Conservation (phyloP, 306 rosid species). For the Dicorynia guianensis region DNA sequence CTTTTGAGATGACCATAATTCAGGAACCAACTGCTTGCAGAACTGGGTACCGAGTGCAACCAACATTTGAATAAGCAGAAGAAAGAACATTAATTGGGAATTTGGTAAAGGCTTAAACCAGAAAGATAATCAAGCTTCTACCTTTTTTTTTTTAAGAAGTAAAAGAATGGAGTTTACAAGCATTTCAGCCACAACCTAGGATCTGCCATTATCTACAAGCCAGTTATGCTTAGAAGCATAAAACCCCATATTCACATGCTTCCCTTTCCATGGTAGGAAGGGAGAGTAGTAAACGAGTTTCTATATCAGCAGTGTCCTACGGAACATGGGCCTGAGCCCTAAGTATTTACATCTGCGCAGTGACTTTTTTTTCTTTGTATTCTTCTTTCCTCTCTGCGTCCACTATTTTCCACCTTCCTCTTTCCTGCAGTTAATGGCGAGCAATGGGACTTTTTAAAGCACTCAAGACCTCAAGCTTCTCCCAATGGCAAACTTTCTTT, state of each 20-base stretch:
- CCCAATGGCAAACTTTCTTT: conserved; percentile 59
- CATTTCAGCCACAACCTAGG: neutral
- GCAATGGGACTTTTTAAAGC: conserved; percentile 71
- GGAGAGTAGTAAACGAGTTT: conserved; percentile 42
- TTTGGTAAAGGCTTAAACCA: too few species aligned
- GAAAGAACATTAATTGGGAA: too few species aligned
- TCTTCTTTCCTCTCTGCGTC: neutral
- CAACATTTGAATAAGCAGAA: too few species aligned
- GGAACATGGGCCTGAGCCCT: conserved; percentile 33
- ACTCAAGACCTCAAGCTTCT: conserved; percentile 79
- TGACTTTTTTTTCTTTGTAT: conserved; percentile 27
- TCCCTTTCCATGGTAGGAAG: conserved; percentile 56
- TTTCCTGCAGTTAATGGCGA: conserved; percentile 50
- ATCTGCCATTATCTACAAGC: neutral
- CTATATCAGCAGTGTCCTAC: conserved; percentile 38
- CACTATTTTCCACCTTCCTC: conserved; percentile 18
- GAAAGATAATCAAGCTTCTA: neutral
- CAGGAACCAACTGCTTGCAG: neutral
- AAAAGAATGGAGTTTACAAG: neutral
- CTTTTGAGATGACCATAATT: neutral
- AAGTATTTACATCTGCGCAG: conserved; percentile 40
- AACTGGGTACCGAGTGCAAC: neutral
- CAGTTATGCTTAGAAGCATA: conserved; percentile 22
- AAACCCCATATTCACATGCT: conserved; percentile 5
- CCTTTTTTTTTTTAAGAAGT: neutral